Evolutionary conservation across 805 yeast species (phyloP).

Genomic region (Lipomyces sp.): DNA sequence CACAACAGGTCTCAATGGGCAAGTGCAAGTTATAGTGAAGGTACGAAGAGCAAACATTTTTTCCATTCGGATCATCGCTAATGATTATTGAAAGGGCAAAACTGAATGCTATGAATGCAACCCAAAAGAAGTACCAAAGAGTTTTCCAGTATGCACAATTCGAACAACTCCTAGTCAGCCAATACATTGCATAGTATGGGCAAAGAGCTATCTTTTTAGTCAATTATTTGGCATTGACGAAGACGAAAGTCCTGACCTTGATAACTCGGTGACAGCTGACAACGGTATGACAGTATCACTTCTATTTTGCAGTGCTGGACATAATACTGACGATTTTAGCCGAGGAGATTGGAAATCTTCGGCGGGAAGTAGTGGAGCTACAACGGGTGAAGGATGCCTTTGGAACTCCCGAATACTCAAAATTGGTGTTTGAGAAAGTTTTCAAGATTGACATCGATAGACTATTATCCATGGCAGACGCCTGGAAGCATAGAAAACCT

Average conservation of each 20-base stretch:
- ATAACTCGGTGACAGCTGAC: conserved; percentile 60
- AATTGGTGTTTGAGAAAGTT: conserved; percentile 43
- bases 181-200: conserved; percentile 96
- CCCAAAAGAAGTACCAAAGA: conserved; percentile 79
- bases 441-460: conserved; percentile 77
- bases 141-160: conserved; percentile 94
- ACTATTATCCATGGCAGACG: conserved; percentile 61
- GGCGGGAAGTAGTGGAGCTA: conserved; percentile 40
- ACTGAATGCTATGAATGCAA: conserved; percentile 95
- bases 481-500: conserved; percentile 69
- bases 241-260: conserved; percentile 55
- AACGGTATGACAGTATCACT: no score
- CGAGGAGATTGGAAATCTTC: conserved; percentile 38
- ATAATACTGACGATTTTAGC: no score
- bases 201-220: conserved; percentile 80
- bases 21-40: conserved; percentile 77
- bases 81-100: conserved; percentile 47
- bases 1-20: conserved; percentile 92
- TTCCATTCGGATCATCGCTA: background rate
- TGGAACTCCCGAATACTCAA: conserved; percentile 38
- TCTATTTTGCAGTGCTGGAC: no score
- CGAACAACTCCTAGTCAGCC: conserved; percentile 96
- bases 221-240: conserved; percentile 59
- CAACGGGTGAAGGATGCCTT: conserved; percentile 34
- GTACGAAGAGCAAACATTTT: conserved; percentile 2